A percentile compares a stretch with the other conserved stretches of the same genome.
Evolutionary conservation across 805 yeast species (phyloP).

Genomic region (Wickerhamiella galacta): DNA sequence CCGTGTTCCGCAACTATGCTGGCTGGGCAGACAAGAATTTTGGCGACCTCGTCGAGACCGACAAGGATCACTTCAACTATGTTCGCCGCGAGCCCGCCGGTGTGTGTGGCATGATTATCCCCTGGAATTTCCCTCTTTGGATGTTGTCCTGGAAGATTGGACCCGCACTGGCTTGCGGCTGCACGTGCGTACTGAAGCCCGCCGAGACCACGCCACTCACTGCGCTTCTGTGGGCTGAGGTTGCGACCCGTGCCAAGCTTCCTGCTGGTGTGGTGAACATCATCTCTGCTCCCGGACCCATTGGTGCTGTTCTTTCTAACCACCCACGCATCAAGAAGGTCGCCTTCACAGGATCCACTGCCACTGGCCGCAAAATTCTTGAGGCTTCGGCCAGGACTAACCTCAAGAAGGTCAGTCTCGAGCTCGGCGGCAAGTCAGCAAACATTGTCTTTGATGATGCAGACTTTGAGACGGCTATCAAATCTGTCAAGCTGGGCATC

Average conservation of each 20-base stretch:
- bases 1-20: constrained; percentile 66
- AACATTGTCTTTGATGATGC: constrained; percentile 78
- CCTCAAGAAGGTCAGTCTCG: constrained; percentile 82
- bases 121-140: constrained; percentile 92
- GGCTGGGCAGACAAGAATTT: constrained; percentile 82
- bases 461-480: constrained; percentile 57
- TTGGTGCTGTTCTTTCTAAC: constrained; percentile 60
- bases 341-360: constrained; percentile 92
- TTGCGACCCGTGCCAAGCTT: constrained; percentile 66
- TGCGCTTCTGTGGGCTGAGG: constrained; percentile 56
- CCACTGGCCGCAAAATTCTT: constrained; percentile 72
- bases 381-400: constrained; percentile 62
- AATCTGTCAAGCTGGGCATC: constrained; percentile 64
- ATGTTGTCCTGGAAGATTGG: constrained; percentile 94
- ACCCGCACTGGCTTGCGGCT: constrained; percentile 85
- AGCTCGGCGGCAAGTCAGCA: constrained; percentile 95
- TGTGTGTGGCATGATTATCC: constrained; percentile 89
- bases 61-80: constrained; percentile 53
- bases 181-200: constrained; percentile 72
- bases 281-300: constrained; percentile 72
- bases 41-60: constrained; percentile 65
- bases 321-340: constrained; percentile 77
- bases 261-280: constrained; percentile 86
- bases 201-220: constrained; percentile 89
- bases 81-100: constrained; percentile 84